Evolutionary conservation across 495 filamentous ascomycete genomes (phyloP).

Genomic region (Hypoxylon lienhwacheense): DNA sequence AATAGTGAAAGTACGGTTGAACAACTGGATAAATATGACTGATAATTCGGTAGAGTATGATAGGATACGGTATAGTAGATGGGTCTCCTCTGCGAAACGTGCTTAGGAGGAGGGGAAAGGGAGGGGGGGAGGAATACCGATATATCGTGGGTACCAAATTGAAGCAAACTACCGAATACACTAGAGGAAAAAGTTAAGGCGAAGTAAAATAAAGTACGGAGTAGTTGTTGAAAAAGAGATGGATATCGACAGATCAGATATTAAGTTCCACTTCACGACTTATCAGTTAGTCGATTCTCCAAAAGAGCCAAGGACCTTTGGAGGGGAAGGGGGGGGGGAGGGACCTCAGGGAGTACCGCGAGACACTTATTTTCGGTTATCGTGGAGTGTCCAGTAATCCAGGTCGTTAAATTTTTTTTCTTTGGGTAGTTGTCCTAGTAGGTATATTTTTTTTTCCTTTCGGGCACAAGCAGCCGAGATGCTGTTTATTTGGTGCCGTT

Average conservation of each 20-base stretch:
- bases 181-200: constrained; percentile 20
- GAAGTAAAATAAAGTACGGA: too few relatives aligned
- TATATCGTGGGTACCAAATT: constrained; percentile 25
- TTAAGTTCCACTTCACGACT: constrained; percentile 19
- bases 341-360: too few relatives aligned
- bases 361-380: constrained; percentile 10
- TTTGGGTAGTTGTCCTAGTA: constrained; percentile 17
- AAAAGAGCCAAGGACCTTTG: constrained; percentile 1
- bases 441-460: too few relatives aligned
- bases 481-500: constrained; percentile 17
- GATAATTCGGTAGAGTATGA: constrained; percentile 1
- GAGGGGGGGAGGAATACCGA: constrained; percentile 18
- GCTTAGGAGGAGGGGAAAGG: constrained; percentile 21
- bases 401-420: constrained; percentile 11
- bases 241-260: constrained; percentile 29
- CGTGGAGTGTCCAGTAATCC: constrained; percentile 11
- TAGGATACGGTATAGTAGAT: constrained; percentile 5
- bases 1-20: constrained; percentile 17
- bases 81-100: constrained; percentile 19
- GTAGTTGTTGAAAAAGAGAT: constrained; percentile 15
- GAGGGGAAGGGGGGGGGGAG: too few relatives aligned
- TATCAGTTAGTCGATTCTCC: constrained; percentile 17
- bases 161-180: constrained; percentile 27
- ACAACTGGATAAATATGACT: constrained; percentile 19
- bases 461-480: constrained; percentile 31